These are phyloP conservation scores for Aquilaria malaccensis DNA, from an alignment of 345 rosid genomes.

Conservation along the genomic window DNA sequence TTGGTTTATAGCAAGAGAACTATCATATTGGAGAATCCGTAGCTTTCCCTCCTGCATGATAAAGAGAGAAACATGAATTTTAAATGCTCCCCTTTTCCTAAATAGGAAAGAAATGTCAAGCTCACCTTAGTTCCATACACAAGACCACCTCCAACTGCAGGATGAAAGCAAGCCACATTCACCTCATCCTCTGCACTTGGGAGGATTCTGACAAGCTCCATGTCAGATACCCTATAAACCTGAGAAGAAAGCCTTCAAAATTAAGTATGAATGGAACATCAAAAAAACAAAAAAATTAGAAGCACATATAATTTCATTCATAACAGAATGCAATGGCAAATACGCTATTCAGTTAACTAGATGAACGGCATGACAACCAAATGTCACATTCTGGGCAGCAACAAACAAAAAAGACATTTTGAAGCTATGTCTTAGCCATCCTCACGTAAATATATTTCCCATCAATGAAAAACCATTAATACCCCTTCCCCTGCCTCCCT, in stretches of 20 bases:
- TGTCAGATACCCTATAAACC: slow-evolving; percentile 81
- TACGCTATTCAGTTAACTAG: too few relatives aligned
- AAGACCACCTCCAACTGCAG: slow-evolving; percentile 80
- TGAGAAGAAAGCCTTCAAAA: slow-evolving; percentile 12
- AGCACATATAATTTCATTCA: too few relatives aligned
- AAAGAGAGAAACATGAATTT: slow-evolving; percentile 4
- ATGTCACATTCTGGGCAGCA: too few relatives aligned
- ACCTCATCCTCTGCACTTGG: slow-evolving; percentile 92
- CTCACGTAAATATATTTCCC: too few relatives aligned
- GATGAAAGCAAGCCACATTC: slow-evolving; percentile 88
- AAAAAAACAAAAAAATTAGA: too few relatives aligned
- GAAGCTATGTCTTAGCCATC: too few relatives aligned
- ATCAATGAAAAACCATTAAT: too few relatives aligned
- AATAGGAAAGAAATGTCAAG: slow-evolving; percentile 1
- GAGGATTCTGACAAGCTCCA: slow-evolving; percentile 84
- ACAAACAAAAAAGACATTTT: too few relatives aligned
- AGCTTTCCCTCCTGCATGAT: slow-evolving; percentile 75
- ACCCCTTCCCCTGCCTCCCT: too few relatives aligned
- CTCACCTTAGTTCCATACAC: slow-evolving; percentile 84
- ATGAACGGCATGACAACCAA: too few relatives aligned
- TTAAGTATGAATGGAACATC: too few relatives aligned
- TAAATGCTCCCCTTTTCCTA: background rate
- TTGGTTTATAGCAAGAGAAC: slow-evolving; percentile 27
- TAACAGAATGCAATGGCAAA: too few relatives aligned
- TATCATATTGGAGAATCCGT: slow-evolving; percentile 56